Base-by-base conservation (phyloP, 345 rosid genomes). In the Trapa bicornis region DNA sequence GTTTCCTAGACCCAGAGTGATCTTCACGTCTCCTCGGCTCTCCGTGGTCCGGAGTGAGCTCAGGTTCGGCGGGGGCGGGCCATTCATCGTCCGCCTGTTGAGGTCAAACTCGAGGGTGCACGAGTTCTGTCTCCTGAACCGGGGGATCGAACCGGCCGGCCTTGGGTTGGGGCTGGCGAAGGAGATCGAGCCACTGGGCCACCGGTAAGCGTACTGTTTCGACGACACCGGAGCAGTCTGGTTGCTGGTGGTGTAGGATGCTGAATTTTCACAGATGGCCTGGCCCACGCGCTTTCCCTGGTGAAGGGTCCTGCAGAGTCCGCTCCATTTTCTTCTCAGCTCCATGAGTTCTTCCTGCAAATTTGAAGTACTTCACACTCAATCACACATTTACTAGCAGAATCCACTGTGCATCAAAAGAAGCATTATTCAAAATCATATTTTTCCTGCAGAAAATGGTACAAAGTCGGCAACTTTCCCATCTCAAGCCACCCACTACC, bases 1-100 rank as follows among this genome's bases (percentile, higher is more conserved):
- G 74, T 66, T 86, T 7, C 96, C 94, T 61, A 89, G 89, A 14
- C 83, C 87, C 75, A 89, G 94, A 47, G 88, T 84, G 73, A 87
- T 82, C 76, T 82, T 89, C 22, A 80, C 78, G 63, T 89, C 94
- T 68, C 79, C 94, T 68, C 79, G 77, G 37, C 77, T 87, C 70
- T 77, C 83, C 60, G 67, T 73, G 69, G 73, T 80, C 80, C 78
- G 84, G 64, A 87, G 77, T 33, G 78, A 80, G 79, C 83, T 87
- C 77, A 89, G 80, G 71, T 79, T 87, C 64, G 82, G 69, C 65
- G 71, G 71, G 67, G 64, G 74, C 72, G 80, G 61, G 2, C 16
- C 38, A 58, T 35, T 29, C 57, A 65, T 77, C 29, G 50, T 22
- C 53, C 70, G 71, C 63, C 66, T 77, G 13, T 84, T 83, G 36